Percentiles rank a stretch among this genome's conserved stretches.
Conservation (phyloP, 352 stramenopile genomes). For the Pythium aphanidermatum region DNA sequence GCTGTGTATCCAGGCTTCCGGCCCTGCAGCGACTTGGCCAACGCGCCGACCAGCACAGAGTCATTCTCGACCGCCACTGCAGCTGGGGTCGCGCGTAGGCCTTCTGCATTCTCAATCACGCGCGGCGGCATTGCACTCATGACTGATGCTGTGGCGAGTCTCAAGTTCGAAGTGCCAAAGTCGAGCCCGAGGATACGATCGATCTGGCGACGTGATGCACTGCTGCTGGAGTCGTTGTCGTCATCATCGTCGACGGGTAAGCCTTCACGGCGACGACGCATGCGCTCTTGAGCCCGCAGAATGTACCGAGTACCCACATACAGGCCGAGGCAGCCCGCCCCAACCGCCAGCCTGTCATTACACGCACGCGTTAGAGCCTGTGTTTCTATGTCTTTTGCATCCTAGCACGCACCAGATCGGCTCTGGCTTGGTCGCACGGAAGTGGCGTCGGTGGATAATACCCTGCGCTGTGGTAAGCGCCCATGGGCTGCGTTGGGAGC, state of each 20-base stretch:
- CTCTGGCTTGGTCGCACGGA: constrained; percentile 44
- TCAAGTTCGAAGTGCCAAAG: constrained; percentile 43
- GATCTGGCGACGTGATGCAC: constrained; percentile 1
- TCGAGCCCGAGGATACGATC: constrained; percentile 51
- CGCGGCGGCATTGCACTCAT: constrained; percentile 17
- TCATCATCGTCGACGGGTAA: constrained; percentile 41
- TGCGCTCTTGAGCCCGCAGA: constrained; percentile 48
- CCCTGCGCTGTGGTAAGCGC: constrained; percentile 1
- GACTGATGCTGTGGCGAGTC: constrained; percentile 35
- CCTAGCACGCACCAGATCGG: constrained; percentile 29
- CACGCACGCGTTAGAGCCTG: no score
- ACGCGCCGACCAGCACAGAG: constrained; percentile 37
- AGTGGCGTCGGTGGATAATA: constrained; percentile 23
- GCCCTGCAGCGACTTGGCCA: constrained; percentile 41
- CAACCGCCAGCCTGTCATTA: constrained; percentile 26
- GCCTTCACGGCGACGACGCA: constrained; percentile 33
- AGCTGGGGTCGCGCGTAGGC: constrained; percentile 41
- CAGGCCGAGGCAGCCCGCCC: constrained; percentile 33
- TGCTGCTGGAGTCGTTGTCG: constrained; percentile 4
- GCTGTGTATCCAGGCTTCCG: constrained; percentile 56
- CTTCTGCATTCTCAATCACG: constrained; percentile 55
- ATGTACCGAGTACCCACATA: constrained; percentile 56
- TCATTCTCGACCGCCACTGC: constrained; percentile 59
- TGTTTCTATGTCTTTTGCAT: not conserved
- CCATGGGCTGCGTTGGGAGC: not conserved